Evolutionary conservation across 2,329 filamentous ascomycete genomes (phyloP).

Genomic region (Pseudonectria foliicola): DNA sequence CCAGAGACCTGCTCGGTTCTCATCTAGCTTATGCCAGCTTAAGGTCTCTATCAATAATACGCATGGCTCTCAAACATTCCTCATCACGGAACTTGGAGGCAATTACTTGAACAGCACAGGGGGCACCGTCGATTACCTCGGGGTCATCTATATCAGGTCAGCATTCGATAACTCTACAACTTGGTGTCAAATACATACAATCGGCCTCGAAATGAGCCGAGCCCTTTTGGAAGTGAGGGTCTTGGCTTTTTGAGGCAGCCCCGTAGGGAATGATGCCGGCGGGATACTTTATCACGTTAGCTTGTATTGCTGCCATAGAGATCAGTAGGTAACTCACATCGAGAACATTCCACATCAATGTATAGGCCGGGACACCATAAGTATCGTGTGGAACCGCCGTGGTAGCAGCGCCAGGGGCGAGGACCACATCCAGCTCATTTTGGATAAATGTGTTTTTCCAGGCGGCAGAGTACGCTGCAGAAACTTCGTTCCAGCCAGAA

Average conservation of each 20-base stretch:
- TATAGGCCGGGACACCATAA: constrained; percentile 14
- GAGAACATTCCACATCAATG: constrained; percentile 18
- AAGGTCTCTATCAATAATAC: constrained; percentile 10
- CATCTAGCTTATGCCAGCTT: background rate
- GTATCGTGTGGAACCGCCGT: constrained; percentile 17
- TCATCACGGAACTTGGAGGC: constrained; percentile 15
- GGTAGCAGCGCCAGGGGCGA: constrained; percentile 9
- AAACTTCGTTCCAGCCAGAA: constrained; percentile 3
- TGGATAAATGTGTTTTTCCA: constrained; percentile 12
- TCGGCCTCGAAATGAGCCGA: constrained; percentile 13
- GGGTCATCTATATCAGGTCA: constrained; percentile 8
- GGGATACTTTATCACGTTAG: constrained; percentile 10
- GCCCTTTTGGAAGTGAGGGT: constrained; percentile 6
- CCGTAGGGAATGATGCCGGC: constrained; percentile 16
- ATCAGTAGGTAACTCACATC: constrained; percentile 5
- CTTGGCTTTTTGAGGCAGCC: constrained; percentile 9
- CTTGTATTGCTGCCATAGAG: rapidly evolving
- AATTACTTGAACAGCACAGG: constrained; percentile 12
- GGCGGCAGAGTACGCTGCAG: constrained; percentile 4
- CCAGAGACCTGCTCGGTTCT: too few species aligned
- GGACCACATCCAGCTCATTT: constrained; percentile 12
- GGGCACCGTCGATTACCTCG: constrained; percentile 11
- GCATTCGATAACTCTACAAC: rapidly evolving
- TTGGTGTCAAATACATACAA: constrained; percentile 3
- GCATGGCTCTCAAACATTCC: constrained; percentile 16